Evolutionary conservation across 2,329 filamentous ascomycete species (phyloP).

Genomic region (Fusarium coffeatum): DNA sequence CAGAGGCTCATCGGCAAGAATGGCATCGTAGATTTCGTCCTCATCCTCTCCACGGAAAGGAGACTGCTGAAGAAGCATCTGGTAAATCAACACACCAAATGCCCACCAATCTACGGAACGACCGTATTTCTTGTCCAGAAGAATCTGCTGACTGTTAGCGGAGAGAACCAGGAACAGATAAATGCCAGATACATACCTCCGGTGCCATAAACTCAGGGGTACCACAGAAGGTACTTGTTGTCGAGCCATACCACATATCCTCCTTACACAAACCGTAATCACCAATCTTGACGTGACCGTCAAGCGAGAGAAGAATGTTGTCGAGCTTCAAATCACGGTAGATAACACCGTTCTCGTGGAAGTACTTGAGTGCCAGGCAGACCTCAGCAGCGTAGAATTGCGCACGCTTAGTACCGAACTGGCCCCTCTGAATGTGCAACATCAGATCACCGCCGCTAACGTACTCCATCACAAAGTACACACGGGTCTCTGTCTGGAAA

Average conservation of each 20-base stretch:
- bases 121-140: constrained; percentile 98
- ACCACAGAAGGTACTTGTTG: constrained; percentile 97
- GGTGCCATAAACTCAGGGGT: constrained; percentile 99
- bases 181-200: constrained; percentile 70
- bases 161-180: background rate
- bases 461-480: constrained; percentile 99
- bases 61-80: constrained; percentile 99
- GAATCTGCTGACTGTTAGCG: constrained; percentile 71
- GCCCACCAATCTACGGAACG: constrained; percentile 99
- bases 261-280: constrained; percentile 99
- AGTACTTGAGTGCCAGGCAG: constrained; percentile 96
- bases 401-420: constrained; percentile 94
- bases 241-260: constrained; percentile 99
- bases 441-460: constrained; percentile 98
- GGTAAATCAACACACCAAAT: constrained; percentile 98
- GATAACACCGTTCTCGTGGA: constrained; percentile 99
- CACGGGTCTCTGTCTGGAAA: constrained; percentile 97
- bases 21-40: constrained; percentile 99
- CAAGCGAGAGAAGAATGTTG: constrained; percentile 91
- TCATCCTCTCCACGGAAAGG: constrained; percentile 99
- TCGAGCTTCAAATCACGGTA: constrained; percentile 96
- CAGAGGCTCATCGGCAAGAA: constrained; percentile 94
- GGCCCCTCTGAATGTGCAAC: constrained; percentile 97
- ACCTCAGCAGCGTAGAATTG: constrained; percentile 99
- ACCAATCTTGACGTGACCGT: constrained; percentile 98